These are phyloP conservation scores for Priceomyces medius DNA, from an alignment of 805 yeast genomes.

Conservation along the genomic window DNA sequence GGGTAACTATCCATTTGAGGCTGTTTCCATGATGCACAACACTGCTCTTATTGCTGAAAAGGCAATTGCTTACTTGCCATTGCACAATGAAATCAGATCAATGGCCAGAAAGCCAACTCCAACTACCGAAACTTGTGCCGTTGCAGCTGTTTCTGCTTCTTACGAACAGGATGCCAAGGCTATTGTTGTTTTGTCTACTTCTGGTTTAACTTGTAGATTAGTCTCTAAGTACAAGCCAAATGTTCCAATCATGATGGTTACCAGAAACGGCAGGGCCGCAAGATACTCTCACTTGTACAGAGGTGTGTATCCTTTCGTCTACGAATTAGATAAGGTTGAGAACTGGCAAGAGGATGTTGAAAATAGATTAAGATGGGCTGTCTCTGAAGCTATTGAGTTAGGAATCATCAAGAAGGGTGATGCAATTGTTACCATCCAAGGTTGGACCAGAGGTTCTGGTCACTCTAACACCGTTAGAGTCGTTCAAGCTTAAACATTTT, in stretches of 20 bases:
- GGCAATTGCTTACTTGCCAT: slow-evolving; percentile 84
- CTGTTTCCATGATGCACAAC: slow-evolving; percentile 98
- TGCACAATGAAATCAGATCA: slow-evolving; percentile 85
- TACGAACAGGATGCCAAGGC: slow-evolving; percentile 97
- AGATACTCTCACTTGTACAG: slow-evolving; percentile 95
- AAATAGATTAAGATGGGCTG: slow-evolving; percentile 89
- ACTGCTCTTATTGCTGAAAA: slow-evolving; percentile 95
- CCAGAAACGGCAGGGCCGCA: slow-evolving; percentile 91
- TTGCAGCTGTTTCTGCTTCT: slow-evolving; percentile 94
- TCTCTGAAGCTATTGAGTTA: slow-evolving; percentile 80
- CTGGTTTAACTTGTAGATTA: slow-evolving; percentile 94
- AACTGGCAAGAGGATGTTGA: slow-evolving; percentile 98
- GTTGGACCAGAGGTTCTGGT: slow-evolving; percentile 98
- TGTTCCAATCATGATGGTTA: slow-evolving; percentile 96
- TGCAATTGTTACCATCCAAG: slow-evolving; percentile 91
- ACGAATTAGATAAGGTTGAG: slow-evolving; percentile 59
- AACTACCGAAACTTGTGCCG: slow-evolving; percentile 94
- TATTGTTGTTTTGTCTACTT: slow-evolving; percentile 90
- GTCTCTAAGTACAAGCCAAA: slow-evolving; percentile 97
- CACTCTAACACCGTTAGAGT: slow-evolving; percentile 98
- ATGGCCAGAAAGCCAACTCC: slow-evolving; percentile 85
- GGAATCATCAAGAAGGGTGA: slow-evolving; percentile 88
- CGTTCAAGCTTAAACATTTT: slow-evolving; percentile 57
- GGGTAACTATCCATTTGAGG: slow-evolving; percentile 97
- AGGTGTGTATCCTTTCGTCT: slow-evolving; percentile 97